These are phyloP conservation scores for Pseudophaeomoniella oleicola DNA, from an alignment of 2,329 filamentous ascomycete genomes.

Conservation along the genomic window DNA sequence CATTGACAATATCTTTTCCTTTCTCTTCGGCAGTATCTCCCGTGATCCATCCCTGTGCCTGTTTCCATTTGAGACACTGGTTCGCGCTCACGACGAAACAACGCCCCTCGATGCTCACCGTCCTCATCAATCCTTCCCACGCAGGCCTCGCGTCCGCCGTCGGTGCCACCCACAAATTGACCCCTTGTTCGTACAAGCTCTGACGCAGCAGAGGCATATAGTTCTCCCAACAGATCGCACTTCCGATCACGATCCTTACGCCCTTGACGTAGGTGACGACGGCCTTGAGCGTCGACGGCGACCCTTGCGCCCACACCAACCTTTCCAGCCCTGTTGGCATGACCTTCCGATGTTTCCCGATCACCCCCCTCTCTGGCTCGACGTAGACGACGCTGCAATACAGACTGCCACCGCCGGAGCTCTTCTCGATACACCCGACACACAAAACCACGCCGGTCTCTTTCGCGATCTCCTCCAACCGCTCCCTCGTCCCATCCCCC, in stretches of 20 bases:
- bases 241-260: conserved; percentile 63
- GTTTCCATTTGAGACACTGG: conserved; percentile 53
- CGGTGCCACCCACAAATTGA: conserved; percentile 82
- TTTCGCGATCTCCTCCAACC: conserved; percentile 58
- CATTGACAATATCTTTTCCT: conserved; percentile 4
- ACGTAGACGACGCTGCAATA: conserved; percentile 78
- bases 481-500: conserved; percentile 67
- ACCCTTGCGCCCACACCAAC: conserved; percentile 79
- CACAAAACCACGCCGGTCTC: conserved; percentile 73
- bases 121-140: conserved; percentile 72
- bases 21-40: conserved; percentile 6
- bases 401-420: conserved; percentile 55
- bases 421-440: conserved; percentile 61
- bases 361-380: conserved; percentile 53
- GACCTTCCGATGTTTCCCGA: conserved; percentile 83
- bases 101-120: conserved; percentile 65
- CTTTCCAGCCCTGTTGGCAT: conserved; percentile 80
- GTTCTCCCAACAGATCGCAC: conserved; percentile 93
- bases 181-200: conserved; percentile 72
- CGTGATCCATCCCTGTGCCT: conserved; percentile 44
- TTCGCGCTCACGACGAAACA: conserved; percentile 79
- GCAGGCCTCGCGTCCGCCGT: conserved; percentile 74
- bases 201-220: conserved; percentile 87
- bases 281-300: conserved; percentile 61
- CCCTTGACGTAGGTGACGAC: conserved; percentile 68